phyloP scores from a whole-genome alignment of 768 basidiomycete genomes.

The Mycena amicta region DNA sequence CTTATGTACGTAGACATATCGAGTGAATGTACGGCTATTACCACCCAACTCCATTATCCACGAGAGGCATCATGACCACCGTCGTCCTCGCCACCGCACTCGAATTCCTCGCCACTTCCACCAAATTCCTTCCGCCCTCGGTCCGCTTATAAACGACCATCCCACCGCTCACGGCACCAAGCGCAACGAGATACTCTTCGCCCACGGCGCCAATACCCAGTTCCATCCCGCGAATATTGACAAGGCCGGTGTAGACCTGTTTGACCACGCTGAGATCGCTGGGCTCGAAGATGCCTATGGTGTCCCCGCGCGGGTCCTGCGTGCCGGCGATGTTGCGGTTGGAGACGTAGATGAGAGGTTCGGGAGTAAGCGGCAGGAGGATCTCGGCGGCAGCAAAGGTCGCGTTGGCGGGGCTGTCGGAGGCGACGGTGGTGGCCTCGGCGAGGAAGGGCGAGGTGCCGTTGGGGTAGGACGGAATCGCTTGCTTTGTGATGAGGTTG shows the following conservation, averaged over 20 bases:
- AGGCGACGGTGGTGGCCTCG: constrained; percentile 52
- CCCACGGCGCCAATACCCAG: constrained; percentile 42
- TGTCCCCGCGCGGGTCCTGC: constrained; percentile 55
- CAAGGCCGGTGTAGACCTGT: constrained; percentile 64
- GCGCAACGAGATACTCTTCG: constrained; percentile 2
- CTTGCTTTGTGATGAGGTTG: constrained; percentile 50
- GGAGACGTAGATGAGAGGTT: constrained; percentile 59
- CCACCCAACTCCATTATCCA: background rate
- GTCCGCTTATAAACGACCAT: constrained; percentile 5
- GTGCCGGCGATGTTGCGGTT: constrained; percentile 64
- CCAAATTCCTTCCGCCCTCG: background rate
- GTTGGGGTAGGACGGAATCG: constrained; percentile 52
- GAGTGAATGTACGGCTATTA: no score
- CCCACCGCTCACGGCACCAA: constrained; percentile 1
- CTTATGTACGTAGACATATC: no score
- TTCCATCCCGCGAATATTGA: constrained; percentile 69
- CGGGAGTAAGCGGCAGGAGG: constrained; percentile 53
- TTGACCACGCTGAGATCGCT: constrained; percentile 36
- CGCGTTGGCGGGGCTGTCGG: constrained; percentile 37
- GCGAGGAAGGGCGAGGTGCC: constrained; percentile 54
- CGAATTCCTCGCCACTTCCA: constrained; percentile 8
- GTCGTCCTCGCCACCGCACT: constrained; percentile 2
- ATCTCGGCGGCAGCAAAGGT: constrained; percentile 64
- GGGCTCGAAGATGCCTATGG: constrained; percentile 63
- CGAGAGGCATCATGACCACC: background rate